Conservation (phyloP, 2,329 filamentous ascomycete genomes). For the Nemania sp. region DNA sequence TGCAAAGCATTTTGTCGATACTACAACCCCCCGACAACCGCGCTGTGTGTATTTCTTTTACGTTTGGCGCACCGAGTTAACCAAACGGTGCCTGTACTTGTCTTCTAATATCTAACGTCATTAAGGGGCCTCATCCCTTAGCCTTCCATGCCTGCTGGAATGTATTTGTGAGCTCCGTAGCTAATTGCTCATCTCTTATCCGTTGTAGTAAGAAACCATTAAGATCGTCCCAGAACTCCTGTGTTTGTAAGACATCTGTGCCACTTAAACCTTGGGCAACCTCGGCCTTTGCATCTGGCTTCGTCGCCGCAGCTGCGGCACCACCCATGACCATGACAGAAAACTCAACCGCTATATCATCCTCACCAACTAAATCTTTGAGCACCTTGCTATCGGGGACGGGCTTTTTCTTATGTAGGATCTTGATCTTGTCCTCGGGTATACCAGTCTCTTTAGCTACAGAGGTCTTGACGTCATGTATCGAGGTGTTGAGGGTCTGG, state of each 20-base stretch:
- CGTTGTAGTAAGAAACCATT: constrained; percentile 83
- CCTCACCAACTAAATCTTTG: constrained; percentile 73
- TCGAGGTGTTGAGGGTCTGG: constrained; percentile 74
- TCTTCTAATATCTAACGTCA: background rate
- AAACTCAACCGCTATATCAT: constrained; percentile 73
- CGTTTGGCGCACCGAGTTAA: background rate
- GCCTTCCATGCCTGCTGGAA: constrained; percentile 80
- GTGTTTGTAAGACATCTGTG: constrained; percentile 71
- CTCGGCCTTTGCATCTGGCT: constrained; percentile 57
- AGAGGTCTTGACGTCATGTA: constrained; percentile 81
- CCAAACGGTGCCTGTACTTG: background rate
- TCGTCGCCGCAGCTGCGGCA: constrained; percentile 57
- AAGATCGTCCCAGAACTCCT: constrained; percentile 89
- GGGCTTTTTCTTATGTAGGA: constrained; percentile 90
- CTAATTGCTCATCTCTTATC: constrained; percentile 76
- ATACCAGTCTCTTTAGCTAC: constrained; percentile 74
- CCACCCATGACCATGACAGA: constrained; percentile 90
- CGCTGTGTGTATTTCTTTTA: constrained; percentile 26
- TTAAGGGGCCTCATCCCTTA: constrained; percentile 49
- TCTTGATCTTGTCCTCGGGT: constrained; percentile 82
- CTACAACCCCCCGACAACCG: constrained; percentile 27
- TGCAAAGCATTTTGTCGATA: constrained; percentile 48
- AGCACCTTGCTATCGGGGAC: constrained; percentile 81
- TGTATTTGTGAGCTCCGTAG: constrained; percentile 71
- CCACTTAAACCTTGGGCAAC: constrained; percentile 67